Conservation (phyloP, 495 filamentous ascomycete species). For the Tuber calosporum region DNA sequence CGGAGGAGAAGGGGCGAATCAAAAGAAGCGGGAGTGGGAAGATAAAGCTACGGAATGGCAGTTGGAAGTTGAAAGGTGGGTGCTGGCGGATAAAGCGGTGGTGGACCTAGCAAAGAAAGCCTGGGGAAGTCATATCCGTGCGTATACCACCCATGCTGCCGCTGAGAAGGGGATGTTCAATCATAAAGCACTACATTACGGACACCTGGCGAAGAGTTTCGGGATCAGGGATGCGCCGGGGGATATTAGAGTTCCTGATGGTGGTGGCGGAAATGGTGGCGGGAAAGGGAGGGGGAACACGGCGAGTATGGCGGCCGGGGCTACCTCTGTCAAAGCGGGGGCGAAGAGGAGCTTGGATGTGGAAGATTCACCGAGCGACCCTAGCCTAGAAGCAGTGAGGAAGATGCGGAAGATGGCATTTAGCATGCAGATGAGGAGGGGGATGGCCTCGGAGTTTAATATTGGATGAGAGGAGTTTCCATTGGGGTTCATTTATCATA, state of each 20-base stretch:
- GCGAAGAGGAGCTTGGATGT: constrained; percentile 31
- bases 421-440: constrained; percentile 34
- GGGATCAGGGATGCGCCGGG: constrained; percentile 80
- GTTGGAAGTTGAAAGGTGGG: constrained; percentile 65
- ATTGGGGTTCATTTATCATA: background rate
- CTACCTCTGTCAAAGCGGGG: background rate
- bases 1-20: constrained; percentile 32
- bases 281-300: constrained; percentile 36
- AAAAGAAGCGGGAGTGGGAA: constrained; percentile 53
- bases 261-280: constrained; percentile 40
- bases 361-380: constrained; percentile 19
- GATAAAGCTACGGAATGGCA: constrained; percentile 67
- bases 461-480: constrained; percentile 19
- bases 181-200: constrained; percentile 78
- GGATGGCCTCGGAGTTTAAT: constrained; percentile 40
- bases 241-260: constrained; percentile 62
- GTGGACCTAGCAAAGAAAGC: constrained; percentile 70
- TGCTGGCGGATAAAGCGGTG: constrained; percentile 52
- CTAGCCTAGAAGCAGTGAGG: constrained; percentile 28
- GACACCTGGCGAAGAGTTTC: constrained; percentile 89
- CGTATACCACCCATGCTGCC: constrained; percentile 87
- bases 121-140: constrained; percentile 87
- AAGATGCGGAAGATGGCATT: constrained; percentile 40
- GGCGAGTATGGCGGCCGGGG: background rate
- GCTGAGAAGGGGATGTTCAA: constrained; percentile 78